Evolutionary conservation across 257 asterid species (phyloP), one percentile per base, ranked within the genome.

Genomic region (Solanum chiquidenum): DNA sequence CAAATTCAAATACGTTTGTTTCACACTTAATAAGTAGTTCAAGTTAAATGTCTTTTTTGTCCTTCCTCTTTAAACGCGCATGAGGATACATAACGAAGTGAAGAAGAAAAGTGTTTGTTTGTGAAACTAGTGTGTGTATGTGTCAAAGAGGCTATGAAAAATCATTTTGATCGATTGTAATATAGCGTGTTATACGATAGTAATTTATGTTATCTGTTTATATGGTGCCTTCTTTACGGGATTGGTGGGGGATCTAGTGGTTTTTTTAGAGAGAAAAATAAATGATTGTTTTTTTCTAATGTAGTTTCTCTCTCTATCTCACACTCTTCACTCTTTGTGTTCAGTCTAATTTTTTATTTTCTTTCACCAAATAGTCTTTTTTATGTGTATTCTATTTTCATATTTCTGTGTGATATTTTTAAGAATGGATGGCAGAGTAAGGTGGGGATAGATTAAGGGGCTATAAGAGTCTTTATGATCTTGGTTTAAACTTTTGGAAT

Each of bases 231-330:
- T 46, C 14, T 46, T 46, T 46, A 46, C 55, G 18, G 1, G 55
- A 46, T 46, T 46, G 58, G 46, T 3, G 21, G 8, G 21, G n/a
- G 21, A 1, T 44, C 72, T 31, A 29, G 82, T 44, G 52, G 79
- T 25, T 37, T 84, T 84, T 84, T 25, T 76, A 60, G 87, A 64
- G 83, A 71, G 73, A 72, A 46, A 71, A 34, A 58, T 46, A 49
- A 38, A 46, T 0, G 55, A 46, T 42, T 86, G 37, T 29, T 12
- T 40, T 44, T 46, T 13, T 29, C 34, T 84, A 21, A 84, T 35
- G 77, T 23, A 7, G 29, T 85, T 27, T 42, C 82, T 83, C 87
- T 84, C 87, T 84, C 62, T 84, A 84, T 62, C 87, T 84, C 84
- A 44, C 38, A 79, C 60, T 79, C 84, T 4, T 27, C 64, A 14